Percentiles rank a stretch among this genome's conserved stretches.
Conservation (phyloP, 371 early-diverging fungal genomes). For the Mucor racemosus region DNA sequence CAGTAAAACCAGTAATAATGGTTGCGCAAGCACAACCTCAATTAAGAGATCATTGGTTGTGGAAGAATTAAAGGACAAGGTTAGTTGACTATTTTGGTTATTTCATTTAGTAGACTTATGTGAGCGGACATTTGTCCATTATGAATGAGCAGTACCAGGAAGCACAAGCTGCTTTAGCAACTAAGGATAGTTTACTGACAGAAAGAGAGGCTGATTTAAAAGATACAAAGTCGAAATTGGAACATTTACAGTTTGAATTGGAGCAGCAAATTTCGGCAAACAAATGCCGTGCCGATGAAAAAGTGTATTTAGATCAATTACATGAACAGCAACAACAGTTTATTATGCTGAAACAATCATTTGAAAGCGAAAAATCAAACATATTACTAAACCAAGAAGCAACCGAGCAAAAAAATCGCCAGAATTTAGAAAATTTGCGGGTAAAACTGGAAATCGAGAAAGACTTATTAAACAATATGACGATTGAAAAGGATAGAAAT, state of each 20-base stretch:
- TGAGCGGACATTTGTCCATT: background rate
- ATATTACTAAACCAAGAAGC: constrained; percentile 3
- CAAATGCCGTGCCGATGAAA: background rate
- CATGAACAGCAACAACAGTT: background rate
- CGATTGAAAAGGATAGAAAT: constrained; percentile 8
- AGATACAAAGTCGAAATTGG: background rate
- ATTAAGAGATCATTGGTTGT: background rate
- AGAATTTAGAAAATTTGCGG: constrained; percentile 15
- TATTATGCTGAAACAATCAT: background rate
- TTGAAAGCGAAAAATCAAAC: constrained; percentile 13
- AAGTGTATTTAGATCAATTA: background rate
- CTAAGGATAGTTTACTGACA: background rate
- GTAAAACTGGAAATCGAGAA: constrained; percentile 19
- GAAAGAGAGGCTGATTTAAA: constrained; percentile 1
- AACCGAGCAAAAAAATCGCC: constrained; percentile 12
- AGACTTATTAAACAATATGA: background rate
- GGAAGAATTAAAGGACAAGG: constrained; percentile 15
- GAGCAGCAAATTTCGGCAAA: background rate
- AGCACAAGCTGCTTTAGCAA: background rate
- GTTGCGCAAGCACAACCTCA: background rate
- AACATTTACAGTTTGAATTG: background rate
- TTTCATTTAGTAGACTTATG: background rate
- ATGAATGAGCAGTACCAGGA: background rate
- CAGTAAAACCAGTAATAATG: background rate
- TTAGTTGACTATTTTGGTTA: background rate